Base-by-base conservation (phyloP, 148 eudicot genomes). In the Arbutus unedo region DNA sequence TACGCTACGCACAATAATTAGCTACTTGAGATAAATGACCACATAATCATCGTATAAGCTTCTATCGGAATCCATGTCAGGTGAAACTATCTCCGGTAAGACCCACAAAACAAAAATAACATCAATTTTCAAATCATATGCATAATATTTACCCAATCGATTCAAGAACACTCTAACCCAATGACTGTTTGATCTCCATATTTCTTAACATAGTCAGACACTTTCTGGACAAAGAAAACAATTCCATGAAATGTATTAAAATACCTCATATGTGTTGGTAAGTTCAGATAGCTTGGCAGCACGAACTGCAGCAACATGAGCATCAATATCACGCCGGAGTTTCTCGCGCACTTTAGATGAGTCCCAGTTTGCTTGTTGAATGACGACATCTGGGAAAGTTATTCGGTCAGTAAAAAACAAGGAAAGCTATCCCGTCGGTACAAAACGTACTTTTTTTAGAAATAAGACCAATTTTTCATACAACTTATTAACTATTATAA, bases 351-450 rank as follows among this genome's bases (percentile, higher is more conserved):
- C 90, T 92, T 92, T 96, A 75, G 94, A 87, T 44, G 92, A 81
- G 84, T 96, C 97, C 99, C 99, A 96, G 81, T 93, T 86, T 25
- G 95, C 93, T 87, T 90, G 99, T 71, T 89, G 87, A 53, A 96
- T 88, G 55, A 86, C 81, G 60, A 91, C 90, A 90, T 94, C 99
- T 96, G 44, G 47, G 47, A 51, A 82, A 84, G 54, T 74, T 62
- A 74, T 21, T 70, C 76, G 41, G 67, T 45, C 83, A 79, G 47
- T 19, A 57, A 71, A 60, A 11, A 74, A 70, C 71, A 55, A 31
- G 38, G 38, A 31, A 31, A 31, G 38, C 38, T 0, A 31, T 31
- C 38, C 38, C 38, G 38, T 31, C 38, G 1, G 38, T 31, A 31
- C 38, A 31, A 31, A 31, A 31, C 1, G 38, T 31, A 31, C 38